Evolutionary conservation across 169 alveolate genomes (phyloP).

Genomic region (Plasmodium malariae): DNA sequence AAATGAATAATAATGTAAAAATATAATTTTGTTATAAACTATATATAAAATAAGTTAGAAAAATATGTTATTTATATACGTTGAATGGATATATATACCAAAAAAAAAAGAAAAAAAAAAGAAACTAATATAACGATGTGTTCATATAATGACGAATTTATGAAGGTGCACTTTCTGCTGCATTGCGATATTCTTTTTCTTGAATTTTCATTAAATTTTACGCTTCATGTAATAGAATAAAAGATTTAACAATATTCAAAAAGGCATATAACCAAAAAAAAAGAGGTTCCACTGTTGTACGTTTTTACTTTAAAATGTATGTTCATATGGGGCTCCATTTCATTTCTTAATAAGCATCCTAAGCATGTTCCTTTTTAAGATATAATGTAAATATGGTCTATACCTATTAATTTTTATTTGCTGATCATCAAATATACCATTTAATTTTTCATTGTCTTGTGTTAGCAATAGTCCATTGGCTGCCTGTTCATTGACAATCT

Average conservation of each 20-base stretch:
- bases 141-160: neutral
- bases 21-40: no score
- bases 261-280: neutral
- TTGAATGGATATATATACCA: neutral
- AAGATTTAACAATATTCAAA: neutral
- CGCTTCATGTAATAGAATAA: no score
- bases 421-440: conserved; percentile 73
- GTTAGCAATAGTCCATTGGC: conserved; percentile 71
- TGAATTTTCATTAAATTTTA: neutral
- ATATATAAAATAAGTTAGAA: neutral
- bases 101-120: no score
- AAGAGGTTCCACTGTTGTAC: neutral
- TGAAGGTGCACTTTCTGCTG: neutral
- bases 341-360: conserved; percentile 44
- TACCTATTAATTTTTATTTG: conserved; percentile 75
- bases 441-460: conserved; percentile 76
- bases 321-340: neutral
- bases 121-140: neutral
- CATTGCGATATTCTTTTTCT: neutral
- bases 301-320: neutral
- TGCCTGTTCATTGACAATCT: conserved; percentile 77
- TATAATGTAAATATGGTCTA: conserved; percentile 73
- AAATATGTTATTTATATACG: no score
- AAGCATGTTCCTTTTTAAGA: conserved; percentile 46
- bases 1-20: neutral